These are phyloP conservation scores for Microsporum audouinii DNA, from an alignment of 2,329 filamentous ascomycete genomes.

Conservation along the genomic window DNA sequence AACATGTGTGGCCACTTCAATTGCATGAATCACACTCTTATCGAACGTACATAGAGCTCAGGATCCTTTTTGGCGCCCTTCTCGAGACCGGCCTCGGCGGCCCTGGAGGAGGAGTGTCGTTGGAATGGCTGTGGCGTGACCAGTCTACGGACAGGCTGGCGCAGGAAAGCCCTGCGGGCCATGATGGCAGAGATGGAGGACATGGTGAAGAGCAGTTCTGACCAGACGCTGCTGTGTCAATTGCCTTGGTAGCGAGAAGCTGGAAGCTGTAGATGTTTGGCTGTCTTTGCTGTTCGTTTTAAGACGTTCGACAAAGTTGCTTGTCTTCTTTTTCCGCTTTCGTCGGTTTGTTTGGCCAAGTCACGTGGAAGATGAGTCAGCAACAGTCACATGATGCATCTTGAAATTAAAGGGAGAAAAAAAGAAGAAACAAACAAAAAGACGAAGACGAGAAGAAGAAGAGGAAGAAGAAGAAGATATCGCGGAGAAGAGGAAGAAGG, in stretches of 20 bases:
- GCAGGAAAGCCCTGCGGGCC: constrained; percentile 32
- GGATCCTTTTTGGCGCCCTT: constrained; percentile 58
- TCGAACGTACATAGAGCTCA: constrained; percentile 56
- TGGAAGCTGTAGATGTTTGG: neutral
- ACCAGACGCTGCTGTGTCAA: neutral
- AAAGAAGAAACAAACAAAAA: neutral
- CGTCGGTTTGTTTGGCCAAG: neutral
- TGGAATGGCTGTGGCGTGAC: constrained; percentile 29
- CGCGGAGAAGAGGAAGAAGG: too few relatives aligned
- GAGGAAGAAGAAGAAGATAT: too few relatives aligned
- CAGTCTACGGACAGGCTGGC: constrained; percentile 32
- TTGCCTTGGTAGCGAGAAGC: neutral
- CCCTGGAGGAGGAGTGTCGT: constrained; percentile 33
- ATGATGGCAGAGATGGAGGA: constrained; percentile 34
- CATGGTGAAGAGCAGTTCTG: constrained; percentile 19
- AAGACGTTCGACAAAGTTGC: neutral
- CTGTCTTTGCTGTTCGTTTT: neutral
- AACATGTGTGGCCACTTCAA: neutral
- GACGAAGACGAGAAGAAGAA: neutral
- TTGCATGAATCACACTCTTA: neutral
- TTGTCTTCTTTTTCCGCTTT: neutral
- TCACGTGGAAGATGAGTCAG: neutral
- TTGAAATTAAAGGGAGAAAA: neutral
- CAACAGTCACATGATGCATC: neutral
- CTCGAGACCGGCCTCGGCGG: constrained; percentile 43